Evolutionary conservation across 2,329 filamentous ascomycete genomes (phyloP).

Genomic region (Aureobasidium sp.): DNA sequence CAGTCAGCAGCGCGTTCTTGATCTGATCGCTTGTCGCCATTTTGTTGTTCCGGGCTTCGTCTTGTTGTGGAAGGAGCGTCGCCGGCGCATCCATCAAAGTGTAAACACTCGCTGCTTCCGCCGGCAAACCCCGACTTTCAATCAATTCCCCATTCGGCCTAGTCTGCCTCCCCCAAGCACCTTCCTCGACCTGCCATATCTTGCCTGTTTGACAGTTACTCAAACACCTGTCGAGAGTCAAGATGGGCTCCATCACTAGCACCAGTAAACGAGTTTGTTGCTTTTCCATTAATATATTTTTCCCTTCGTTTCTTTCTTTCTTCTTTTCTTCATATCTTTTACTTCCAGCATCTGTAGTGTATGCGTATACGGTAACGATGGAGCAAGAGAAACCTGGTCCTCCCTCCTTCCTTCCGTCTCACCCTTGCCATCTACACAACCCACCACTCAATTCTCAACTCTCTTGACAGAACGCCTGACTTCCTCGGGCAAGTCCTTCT

Average conservation of each 20-base stretch:
- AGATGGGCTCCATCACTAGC: no score
- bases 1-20: slow-evolving; percentile 64
- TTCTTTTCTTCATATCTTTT: no score
- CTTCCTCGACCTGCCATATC: background rate
- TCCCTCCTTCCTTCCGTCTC: no score
- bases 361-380: no score
- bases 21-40: slow-evolving; percentile 39
- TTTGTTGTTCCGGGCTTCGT: background rate
- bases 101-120: slow-evolving; percentile 5
- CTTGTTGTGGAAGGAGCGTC: background rate
- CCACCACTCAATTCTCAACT: slow-evolving; percentile 44
- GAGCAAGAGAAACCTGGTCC: no score
- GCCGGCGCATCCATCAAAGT: slow-evolving; percentile 8
- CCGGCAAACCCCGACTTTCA: background rate
- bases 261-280: no score
- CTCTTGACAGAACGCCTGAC: slow-evolving; percentile 58
- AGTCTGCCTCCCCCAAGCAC: background rate
- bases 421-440: no score
- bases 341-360: no score
- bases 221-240: no score
- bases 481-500: slow-evolving; percentile 66
- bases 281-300: no score
- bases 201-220: background rate
- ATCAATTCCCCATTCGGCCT: background rate
- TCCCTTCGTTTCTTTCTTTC: no score